Conservation (phyloP, 1,284 basidiomycete genomes). For the Cutaneotrichosporon cutaneum region DNA sequence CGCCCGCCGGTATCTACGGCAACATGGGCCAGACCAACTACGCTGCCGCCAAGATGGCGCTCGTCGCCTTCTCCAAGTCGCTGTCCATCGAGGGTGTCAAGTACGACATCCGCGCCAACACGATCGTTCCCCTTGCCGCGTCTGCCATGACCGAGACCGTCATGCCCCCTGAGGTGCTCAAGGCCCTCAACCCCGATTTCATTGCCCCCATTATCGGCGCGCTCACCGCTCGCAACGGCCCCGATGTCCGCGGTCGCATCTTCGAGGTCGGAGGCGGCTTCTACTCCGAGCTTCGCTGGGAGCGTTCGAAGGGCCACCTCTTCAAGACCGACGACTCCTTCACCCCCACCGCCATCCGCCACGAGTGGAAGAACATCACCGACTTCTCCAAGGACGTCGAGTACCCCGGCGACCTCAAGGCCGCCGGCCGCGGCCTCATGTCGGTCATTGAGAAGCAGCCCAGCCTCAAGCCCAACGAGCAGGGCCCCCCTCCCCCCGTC, state of each 20-base stretch:
- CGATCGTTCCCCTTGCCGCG: conserved; percentile 88
- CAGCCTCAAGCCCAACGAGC: conserved; percentile 19
- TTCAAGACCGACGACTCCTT: conserved; percentile 87
- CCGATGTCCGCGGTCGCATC: conserved; percentile 78
- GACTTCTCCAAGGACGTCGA: conserved; percentile 65
- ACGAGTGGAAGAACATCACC: conserved; percentile 74
- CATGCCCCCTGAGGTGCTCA: conserved; percentile 96
- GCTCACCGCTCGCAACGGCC: conserved; percentile 57
- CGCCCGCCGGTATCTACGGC: conserved; percentile 61
- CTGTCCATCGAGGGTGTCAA: conserved; percentile 87
- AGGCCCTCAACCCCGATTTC: conserved; percentile 86
- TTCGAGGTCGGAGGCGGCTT: conserved; percentile 96
- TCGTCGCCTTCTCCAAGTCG: conserved; percentile 87
- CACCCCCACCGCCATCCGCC: conserved; percentile 90
- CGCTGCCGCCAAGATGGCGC: conserved; percentile 65
- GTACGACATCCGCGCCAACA: conserved; percentile 85
- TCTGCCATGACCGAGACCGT: conserved; percentile 91
- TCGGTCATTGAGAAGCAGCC: conserved; percentile 16
- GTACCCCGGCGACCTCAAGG: conserved; percentile 65
- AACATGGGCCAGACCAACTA: conserved; percentile 96
- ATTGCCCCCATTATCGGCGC: conserved; percentile 88
- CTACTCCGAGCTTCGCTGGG: conserved; percentile 89
- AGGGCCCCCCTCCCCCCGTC: conserved; percentile 60
- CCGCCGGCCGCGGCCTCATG: conserved; percentile 68
- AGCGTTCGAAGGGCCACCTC: conserved; percentile 77